Base-by-base conservation (phyloP, 1,139 yeast species). In the Lodderomyces margitis region DNA sequence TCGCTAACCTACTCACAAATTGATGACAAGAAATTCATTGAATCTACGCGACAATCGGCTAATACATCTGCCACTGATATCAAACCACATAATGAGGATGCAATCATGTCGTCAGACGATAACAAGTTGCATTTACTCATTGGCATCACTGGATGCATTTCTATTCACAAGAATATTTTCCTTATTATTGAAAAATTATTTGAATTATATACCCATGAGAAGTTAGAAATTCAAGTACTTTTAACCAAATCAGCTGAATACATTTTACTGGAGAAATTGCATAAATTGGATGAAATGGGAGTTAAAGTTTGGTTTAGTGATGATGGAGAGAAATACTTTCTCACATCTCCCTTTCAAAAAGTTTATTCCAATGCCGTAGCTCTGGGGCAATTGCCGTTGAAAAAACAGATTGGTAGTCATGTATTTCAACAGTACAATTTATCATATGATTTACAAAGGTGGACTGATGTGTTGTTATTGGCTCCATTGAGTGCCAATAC, bases 391-490 rank as follows among this genome's bases (percentile, higher is more conserved):
- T 24, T 40, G 19, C 41, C 47, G 14, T 21, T 31, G 15, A 36
- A 25, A 24, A 36, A 36, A 14, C 38, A 24, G 19, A 15, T 25
- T 14, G 32, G 21, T 6, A 17, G 24, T 4, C 38, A 36, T 27
- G 31, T 49, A 5, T 37, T 57, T 21, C 48, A 48, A 28, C 59
- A 56, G 34, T 56, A 50, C 41, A 34, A 48, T 21, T 44, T 58
- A 19, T 47, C 58, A 15, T 58, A 53, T 35, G 57, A 61, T 7
- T 48, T 61, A 31, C 63, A 56, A 37, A 50, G 51, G 44, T 61
- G 66, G 66, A 57, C 66, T 4, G 64, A 68, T 47, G 65, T 67
- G 3, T 58, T 66, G 38, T 57, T 68, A 34, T 53, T 62, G 16
- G 62, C 64, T 1, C 66, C 66, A 2, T 46, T 62, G 21, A 55